Conservation (phyloP, 441 rosid genomes). For the Pelargonium fulgidum region DNA sequence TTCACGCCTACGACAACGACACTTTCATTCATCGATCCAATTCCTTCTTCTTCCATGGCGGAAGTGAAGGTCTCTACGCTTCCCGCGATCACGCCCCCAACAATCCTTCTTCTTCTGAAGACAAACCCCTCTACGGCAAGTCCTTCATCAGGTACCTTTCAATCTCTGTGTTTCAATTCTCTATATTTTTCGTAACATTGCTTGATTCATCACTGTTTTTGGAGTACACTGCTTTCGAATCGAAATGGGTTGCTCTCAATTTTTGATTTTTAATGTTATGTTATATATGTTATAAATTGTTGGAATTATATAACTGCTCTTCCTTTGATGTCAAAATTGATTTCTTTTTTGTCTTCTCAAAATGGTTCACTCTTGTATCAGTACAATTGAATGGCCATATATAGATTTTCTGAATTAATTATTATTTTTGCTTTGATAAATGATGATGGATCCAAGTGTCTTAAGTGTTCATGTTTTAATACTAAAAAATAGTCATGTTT, state of each 20-base stretch:
- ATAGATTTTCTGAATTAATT: not conserved
- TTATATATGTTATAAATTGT: not conserved
- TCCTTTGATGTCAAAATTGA: not conserved
- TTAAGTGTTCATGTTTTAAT: too few relatives aligned
- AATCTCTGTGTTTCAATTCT: not conserved
- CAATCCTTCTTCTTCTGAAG: conserved; percentile 20
- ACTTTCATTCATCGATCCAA: conserved; percentile 34
- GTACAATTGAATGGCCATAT: not conserved
- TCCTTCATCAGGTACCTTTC: conserved; percentile 23
- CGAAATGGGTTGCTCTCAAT: conserved; percentile 3
- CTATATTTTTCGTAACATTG: not conserved
- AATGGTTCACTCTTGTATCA: not conserved
- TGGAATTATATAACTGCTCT: not conserved
- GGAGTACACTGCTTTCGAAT: not conserved
- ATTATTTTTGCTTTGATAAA: not conserved
- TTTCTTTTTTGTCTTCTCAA: not conserved
- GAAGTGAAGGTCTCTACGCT: conserved; percentile 33
- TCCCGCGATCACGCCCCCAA: conserved; percentile 20
- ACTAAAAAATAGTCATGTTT: too few relatives aligned
- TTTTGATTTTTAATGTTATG: too few relatives aligned
- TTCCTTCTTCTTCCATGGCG: conserved; percentile 36
- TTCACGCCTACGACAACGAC: conserved; percentile 33
- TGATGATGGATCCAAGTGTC: not conserved
- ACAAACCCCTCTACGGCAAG: conserved; percentile 24
- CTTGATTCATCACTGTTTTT: not conserved